These are phyloP conservation scores for Glutinoglossum americanum DNA, from an alignment of 495 filamentous ascomycete species.

Conservation along the genomic window DNA sequence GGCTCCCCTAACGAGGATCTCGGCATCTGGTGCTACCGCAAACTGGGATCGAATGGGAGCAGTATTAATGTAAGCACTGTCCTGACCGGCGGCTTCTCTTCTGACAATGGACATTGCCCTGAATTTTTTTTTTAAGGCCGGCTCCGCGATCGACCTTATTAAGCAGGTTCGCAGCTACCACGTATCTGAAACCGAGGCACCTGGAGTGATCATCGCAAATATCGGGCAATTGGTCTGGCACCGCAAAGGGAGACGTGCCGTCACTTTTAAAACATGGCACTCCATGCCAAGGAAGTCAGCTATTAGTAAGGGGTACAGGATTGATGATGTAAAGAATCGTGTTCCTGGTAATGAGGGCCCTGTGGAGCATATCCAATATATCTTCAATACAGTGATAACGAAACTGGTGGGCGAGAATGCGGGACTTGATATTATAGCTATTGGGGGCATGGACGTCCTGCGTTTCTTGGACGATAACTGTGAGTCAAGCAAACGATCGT, in stretches of 20 bases:
- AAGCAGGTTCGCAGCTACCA: constrained; percentile 24
- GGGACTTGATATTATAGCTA: constrained; percentile 41
- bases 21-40: constrained; percentile 50
- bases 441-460: constrained; percentile 20
- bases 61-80: not conserved
- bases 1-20: constrained; percentile 50
- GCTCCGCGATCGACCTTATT: constrained; percentile 33
- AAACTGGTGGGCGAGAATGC: constrained; percentile 22
- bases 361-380: constrained; percentile 33
- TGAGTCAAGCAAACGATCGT: constrained; percentile 10
- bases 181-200: constrained; percentile 1
- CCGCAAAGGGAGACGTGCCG: constrained; percentile 27
- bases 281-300: constrained; percentile 31
- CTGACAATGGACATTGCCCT: not conserved
- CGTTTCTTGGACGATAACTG: constrained; percentile 36
- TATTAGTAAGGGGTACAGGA: constrained; percentile 20
- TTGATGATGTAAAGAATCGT: constrained; percentile 27
- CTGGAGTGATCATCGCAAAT: constrained; percentile 45
- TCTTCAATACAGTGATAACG: constrained; percentile 40
- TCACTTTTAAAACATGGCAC: constrained; percentile 31
- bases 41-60: constrained; percentile 18
- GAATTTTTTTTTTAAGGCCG: not conserved
- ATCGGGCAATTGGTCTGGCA: constrained; percentile 50
- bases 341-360: constrained; percentile 30
- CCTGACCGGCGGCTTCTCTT: not conserved